These are phyloP conservation scores for Brassica nigra DNA, from an alignment of 345 rosid genomes.

Conservation along the genomic window DNA sequence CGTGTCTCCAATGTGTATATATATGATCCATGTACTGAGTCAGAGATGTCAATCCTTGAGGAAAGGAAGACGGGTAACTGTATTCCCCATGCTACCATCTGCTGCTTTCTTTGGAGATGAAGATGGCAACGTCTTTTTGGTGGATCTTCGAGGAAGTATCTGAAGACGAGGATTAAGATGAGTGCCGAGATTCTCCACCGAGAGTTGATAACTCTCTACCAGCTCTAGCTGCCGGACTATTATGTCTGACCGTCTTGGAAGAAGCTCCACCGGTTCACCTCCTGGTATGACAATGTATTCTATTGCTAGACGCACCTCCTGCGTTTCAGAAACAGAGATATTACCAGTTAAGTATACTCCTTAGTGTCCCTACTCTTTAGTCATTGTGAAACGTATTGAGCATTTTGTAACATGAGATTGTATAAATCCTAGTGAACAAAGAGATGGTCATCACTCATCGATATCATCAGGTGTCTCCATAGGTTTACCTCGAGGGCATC, in stretches of 20 bases:
- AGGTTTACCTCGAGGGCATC: constrained; percentile 87
- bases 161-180: constrained; percentile 81
- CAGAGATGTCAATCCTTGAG: constrained; percentile 58
- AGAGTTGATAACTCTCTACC: constrained; percentile 81
- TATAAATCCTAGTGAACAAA: constrained; percentile 7
- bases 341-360: not conserved
- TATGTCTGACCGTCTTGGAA: constrained; percentile 81
- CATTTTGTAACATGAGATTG: constrained; percentile 1
- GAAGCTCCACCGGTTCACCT: constrained; percentile 96
- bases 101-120: constrained; percentile 28
- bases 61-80: constrained; percentile 64
- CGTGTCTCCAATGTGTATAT: constrained; percentile 11
- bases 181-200: constrained; percentile 86
- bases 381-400: constrained; percentile 2
- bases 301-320: constrained; percentile 93
- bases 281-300: constrained; percentile 95
- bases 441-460: not conserved
- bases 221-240: constrained; percentile 87
- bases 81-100: constrained; percentile 47
- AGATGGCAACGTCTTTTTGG: constrained; percentile 50
- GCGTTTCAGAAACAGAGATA: constrained; percentile 11
- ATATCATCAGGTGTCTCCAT: not conserved
- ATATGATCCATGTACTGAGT: constrained; percentile 21
- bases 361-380: not conserved
- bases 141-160: constrained; percentile 72